These are phyloP conservation scores for Thuidium tamariscinum DNA, from an alignment of 225 moss, liverwort and hornwort genomes.

Conservation along the genomic window DNA sequence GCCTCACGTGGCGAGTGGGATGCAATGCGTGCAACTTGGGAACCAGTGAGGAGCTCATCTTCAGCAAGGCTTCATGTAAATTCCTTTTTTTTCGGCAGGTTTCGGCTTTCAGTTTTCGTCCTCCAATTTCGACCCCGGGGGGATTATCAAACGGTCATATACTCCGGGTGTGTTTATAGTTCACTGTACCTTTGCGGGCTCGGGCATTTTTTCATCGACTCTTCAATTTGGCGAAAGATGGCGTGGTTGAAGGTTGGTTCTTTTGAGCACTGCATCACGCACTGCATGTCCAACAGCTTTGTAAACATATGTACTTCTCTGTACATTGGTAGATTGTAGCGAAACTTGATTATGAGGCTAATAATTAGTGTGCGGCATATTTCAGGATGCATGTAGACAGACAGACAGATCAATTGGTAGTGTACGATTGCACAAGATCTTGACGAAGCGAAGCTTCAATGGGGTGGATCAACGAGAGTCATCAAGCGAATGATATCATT, in stretches of 20 bases:
- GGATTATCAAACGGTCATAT: not conserved
- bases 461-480: not conserved
- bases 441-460: conserved; percentile 1
- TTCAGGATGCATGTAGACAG: not conserved
- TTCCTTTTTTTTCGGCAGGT: not conserved
- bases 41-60: not conserved
- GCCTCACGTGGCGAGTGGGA: not conserved
- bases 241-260: not conserved
- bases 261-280: not conserved
- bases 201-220: not conserved
- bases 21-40: not conserved
- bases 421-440: not conserved
- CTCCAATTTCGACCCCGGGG: not conserved
- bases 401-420: not conserved
- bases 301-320: conserved; percentile 18
- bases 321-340: conserved; percentile 15
- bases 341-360: not conserved
- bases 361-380: not conserved
- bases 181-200: not conserved
- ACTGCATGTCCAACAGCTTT: not conserved
- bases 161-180: not conserved
- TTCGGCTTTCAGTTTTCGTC: not conserved
- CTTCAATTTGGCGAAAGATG: not conserved
- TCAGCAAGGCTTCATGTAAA: not conserved
- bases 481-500: not conserved